Evolutionary conservation across 495 filamentous ascomycete genomes (phyloP), one percentile per base, ranked within the genome.

Genomic region (Penicillium soppii): DNA sequence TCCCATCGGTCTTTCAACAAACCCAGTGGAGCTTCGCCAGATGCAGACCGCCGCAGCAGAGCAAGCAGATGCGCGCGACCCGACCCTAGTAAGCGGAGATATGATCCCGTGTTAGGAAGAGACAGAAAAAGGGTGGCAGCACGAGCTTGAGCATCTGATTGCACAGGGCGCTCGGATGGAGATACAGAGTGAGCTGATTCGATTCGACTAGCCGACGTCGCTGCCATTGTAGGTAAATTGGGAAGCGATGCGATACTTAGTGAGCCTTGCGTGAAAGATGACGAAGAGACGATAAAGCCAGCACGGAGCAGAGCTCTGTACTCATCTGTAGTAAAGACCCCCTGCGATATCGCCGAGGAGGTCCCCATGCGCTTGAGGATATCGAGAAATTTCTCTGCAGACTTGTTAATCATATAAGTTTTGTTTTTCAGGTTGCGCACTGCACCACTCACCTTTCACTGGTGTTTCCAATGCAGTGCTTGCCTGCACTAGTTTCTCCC

Each of bases 1-100:
- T 95, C 85, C 90, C 91, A 96, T 4, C 83, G 82, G 62, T 94
- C 89, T 15, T 77, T 78, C 4, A 96, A 76, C 19, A 87, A 63
- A 20, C 73, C 64, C 50, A 90, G 68, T 5, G 90, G 86, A 3
- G 78, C 80, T 66, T 92, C 88, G 42, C 77, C 71, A 61, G 73
- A 83, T 42, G 70, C 74, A 0, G 84, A 81, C 70, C 84, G 86
- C n/a, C 70, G 68, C 3, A 95, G 71, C 33, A 95, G 67, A 13
- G 77, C 65, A 6, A 87, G 52, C 0, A 96, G 66, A 63, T 91
- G 87, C 9, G 77, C 72, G 17, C 90, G 82, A 17, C 87, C 85
- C 19, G 72, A 68, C 13, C 78, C 73, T 0, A 89, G 70, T n/a
- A 96, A 76, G 53, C 84, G 84, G 20, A 95, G 76, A 56, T 87